phyloP scores from a whole-genome alignment of 169 alveolate species.

The Plasmodium fragile region DNA sequence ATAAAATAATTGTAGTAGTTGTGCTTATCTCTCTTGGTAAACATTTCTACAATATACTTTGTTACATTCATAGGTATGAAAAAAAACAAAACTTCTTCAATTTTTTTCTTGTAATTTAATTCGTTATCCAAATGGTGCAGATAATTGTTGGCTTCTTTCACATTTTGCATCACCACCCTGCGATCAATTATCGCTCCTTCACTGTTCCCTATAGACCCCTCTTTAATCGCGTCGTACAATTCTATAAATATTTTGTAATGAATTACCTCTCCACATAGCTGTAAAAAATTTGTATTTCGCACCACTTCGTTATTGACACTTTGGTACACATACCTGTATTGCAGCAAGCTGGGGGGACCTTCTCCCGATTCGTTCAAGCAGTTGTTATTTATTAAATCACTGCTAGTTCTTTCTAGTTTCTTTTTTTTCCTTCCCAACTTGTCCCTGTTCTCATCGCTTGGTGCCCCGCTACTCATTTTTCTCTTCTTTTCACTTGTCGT shows the following conservation, averaged over 20 bases:
- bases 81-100: slow-evolving; percentile 59
- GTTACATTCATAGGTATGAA: slow-evolving; percentile 53
- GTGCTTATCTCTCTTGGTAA: neutral
- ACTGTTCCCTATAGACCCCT: neutral
- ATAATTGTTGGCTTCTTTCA: slow-evolving; percentile 15
- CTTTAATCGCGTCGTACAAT: slow-evolving; percentile 16
- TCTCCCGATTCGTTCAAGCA: neutral
- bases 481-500: slow-evolving; percentile 3
- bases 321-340: slow-evolving; percentile 41
- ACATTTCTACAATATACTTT: slow-evolving; percentile 5
- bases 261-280: slow-evolving; percentile 20
- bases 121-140: slow-evolving; percentile 4
- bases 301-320: slow-evolving; percentile 39
- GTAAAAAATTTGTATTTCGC: slow-evolving; percentile 37
- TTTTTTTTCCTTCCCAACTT: slow-evolving; percentile 4
- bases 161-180: slow-evolving; percentile 24
- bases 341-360: neutral
- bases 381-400: neutral
- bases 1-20: slow-evolving; percentile 33
- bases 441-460: slow-evolving; percentile 5
- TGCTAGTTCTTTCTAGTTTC: neutral
- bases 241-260: slow-evolving; percentile 32
- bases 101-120: slow-evolving; percentile 35
- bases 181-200: slow-evolving; percentile 37
- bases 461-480: neutral